Conservation (phyloP, 2,329 filamentous ascomycete genomes). For the Penicillium sp. region DNA sequence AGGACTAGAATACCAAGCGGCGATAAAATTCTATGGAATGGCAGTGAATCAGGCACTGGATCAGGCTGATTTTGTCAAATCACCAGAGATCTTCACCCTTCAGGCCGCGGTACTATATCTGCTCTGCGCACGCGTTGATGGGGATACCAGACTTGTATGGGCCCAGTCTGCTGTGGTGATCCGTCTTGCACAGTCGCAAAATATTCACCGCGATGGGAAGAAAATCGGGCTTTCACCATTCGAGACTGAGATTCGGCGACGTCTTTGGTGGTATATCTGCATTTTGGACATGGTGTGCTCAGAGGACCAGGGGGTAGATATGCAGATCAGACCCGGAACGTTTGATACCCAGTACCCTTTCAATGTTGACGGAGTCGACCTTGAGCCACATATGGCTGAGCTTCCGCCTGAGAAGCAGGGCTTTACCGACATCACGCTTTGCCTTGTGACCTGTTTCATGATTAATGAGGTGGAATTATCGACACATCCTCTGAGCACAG, state of each 20-base stretch:
- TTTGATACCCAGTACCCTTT: slow-evolving; percentile 25
- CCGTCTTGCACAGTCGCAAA: not conserved
- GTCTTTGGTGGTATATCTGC: slow-evolving; percentile 27
- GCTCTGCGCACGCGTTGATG: not conserved
- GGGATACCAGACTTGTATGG: not conserved
- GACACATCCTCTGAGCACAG: not conserved
- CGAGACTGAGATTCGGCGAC: slow-evolving; percentile 13
- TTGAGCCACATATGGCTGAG: slow-evolving; percentile 14
- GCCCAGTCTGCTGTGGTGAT: not conserved
- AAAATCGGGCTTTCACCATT: slow-evolving; percentile 12
- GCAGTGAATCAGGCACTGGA: not conserved
- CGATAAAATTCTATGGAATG: not conserved
- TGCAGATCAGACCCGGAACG: slow-evolving; percentile 21
- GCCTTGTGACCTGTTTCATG: slow-evolving; percentile 18
- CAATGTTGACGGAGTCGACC: slow-evolving; percentile 25
- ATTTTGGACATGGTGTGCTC: slow-evolving; percentile 18
- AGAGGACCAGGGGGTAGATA: slow-evolving; percentile 20
- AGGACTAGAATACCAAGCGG: not conserved
- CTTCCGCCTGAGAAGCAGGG: slow-evolving; percentile 5
- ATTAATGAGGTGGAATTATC: slow-evolving; percentile 12
- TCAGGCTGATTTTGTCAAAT: not conserved
- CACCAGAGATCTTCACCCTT: not conserved
- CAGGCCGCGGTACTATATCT: not conserved
- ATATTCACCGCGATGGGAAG: not conserved
- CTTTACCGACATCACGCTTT: slow-evolving; percentile 28